Evolutionary conservation across 2,329 filamentous ascomycete genomes (phyloP).

Genomic region (Fonsecaea monophora): DNA sequence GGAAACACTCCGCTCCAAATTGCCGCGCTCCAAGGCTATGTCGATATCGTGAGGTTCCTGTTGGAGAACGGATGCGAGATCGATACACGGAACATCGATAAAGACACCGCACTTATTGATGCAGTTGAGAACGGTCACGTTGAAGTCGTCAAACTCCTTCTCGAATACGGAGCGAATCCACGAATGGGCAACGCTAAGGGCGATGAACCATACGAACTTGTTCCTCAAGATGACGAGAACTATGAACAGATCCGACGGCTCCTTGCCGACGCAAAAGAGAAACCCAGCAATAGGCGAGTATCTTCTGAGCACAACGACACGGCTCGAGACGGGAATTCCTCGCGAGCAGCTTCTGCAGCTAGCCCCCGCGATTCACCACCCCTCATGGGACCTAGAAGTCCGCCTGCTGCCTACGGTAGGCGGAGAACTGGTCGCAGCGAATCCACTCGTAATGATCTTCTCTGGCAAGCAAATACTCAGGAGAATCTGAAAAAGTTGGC

Average conservation of each 20-base stretch:
- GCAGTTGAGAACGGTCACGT: conserved; percentile 95
- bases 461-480: conserved; percentile 59
- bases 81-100: conserved; percentile 77
- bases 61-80: conserved; percentile 84
- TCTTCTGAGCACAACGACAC: conserved; percentile 51
- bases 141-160: conserved; percentile 81
- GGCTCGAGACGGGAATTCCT: conserved; percentile 48
- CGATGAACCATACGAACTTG: conserved; percentile 85
- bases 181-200: conserved; percentile 90
- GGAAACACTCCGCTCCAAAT: conserved; percentile 97
- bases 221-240: conserved; percentile 76
- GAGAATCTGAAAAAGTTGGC: conserved; percentile 58
- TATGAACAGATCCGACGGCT: conserved; percentile 77
- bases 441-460: conserved; percentile 56
- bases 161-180: conserved; percentile 89
- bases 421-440: conserved; percentile 58
- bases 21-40: conserved; percentile 83
- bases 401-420: conserved; percentile 45
- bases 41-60: conserved; percentile 84
- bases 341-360: conserved; percentile 52
- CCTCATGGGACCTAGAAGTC: conserved; percentile 48
- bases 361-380: conserved; percentile 56
- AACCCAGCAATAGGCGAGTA: conserved; percentile 52
- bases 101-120: conserved; percentile 93
- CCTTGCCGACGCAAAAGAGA: conserved; percentile 69